Evolutionary conservation across 176 grass and related monocot species (phyloP).

Genomic region (Neostapfia colusana): DNA sequence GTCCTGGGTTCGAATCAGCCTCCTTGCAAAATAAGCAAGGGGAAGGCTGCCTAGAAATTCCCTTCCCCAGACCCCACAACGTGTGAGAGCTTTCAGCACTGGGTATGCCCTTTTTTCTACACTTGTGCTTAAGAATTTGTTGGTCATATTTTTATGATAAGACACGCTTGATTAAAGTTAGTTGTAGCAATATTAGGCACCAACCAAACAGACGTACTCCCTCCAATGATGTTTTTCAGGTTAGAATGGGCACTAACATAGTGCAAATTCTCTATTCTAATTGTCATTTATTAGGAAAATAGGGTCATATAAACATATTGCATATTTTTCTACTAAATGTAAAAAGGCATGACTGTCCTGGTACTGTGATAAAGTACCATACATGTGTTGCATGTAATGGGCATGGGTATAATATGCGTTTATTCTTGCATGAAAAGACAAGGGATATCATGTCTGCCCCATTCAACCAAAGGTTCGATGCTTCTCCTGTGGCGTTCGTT

Average conservation of each 20-base stretch:
- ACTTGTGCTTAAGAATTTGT: no score
- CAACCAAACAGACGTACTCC: no score
- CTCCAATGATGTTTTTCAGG: neutral
- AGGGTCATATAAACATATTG: neutral
- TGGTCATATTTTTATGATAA: no score
- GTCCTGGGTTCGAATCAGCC: no score
- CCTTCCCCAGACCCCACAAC: no score
- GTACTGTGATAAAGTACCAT: neutral
- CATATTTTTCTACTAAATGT: neutral
- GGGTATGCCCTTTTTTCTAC: no score
- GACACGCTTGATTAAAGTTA: no score
- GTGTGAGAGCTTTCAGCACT: no score
- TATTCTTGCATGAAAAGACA: slow-evolving; percentile 3
- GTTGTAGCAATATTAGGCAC: no score
- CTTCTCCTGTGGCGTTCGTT: slow-evolving; percentile 8
- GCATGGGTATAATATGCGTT: slow-evolving; percentile 6
- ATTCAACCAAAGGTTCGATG: neutral
- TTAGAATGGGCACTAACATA: neutral
- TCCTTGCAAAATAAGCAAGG: no score
- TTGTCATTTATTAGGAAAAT: neutral
- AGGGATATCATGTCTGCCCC: slow-evolving; percentile 37
- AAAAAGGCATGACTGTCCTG: neutral
- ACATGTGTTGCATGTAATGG: neutral
- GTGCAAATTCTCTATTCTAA: neutral
- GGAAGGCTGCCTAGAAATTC: no score